Evolutionary conservation across 2,329 filamentous ascomycete species (phyloP), one percentile per base, ranked within the genome.

Genomic region (Phoma herbarum): DNA sequence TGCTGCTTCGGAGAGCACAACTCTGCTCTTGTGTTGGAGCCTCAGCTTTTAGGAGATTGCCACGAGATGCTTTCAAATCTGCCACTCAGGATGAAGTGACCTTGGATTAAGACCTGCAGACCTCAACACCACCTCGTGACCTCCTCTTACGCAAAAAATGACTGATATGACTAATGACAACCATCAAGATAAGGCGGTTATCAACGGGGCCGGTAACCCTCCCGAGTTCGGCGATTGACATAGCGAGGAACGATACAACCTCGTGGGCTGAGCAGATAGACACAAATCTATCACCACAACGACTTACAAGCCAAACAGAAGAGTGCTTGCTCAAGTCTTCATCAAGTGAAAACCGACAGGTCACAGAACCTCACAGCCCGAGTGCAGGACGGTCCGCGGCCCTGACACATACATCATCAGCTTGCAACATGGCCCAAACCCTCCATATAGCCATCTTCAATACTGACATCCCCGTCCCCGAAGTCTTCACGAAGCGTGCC

Each of bases 361-460:
- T 2, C 12, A 25, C 0, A 28, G 7, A 4, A n/a, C 29, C 16
- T 20, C 10, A 26, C 23, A 44, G 42, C 16, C 12, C 42, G 37
- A 22, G 2, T 25, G 7, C 3, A 37, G 11, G 4, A n/a, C 4
- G 12, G 18, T 35, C 31, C 31, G 16, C 16, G 16, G 31, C n/a
- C 6, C 6, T 7, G 5, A n/a, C 16, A n/a, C 31, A n/a, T 7
- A 9, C 1, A 35, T 8, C 26, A 7, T 5, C 16, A 18, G 16
- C 29, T 12, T 11, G 7, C 26, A 45, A 9, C 11, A 54, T 53
- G 50, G n/a, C 39, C 3, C 51, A 50, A 42, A 54, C 28, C 25
- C 28, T 67, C n/a, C 63, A 61, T 22, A 56, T 67, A 42, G 65
- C 64, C 37, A 69, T 73, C 60, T 66, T 76, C 48, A 75, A 76